Evolutionary conservation across 2,329 filamentous ascomycete species (phyloP), one percentile per base, ranked within the genome.

Genomic region (Arachnopeziza araneosa): DNA sequence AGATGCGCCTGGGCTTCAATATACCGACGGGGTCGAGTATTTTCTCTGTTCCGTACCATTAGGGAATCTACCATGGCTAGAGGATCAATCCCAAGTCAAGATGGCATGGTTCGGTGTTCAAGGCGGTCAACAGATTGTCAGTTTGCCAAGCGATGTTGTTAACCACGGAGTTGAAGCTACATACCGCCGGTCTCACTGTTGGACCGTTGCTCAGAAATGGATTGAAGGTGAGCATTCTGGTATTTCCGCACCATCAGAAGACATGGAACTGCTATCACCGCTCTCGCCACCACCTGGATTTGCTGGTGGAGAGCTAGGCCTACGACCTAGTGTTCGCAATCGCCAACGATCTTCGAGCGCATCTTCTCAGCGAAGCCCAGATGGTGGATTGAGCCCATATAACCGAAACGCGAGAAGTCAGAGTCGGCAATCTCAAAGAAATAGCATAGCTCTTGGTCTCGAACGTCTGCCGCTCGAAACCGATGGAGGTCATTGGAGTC

Each of bases 41-140:
- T 95, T 93, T 76, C 78, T 93, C 26, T 93, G 90, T 72, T 81
- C 91, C 70, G 84, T 89, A 3, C 87, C 89, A 0, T 83, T 89
- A 69, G 87, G 87, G 21, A 86, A 86, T 58, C 79, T 85, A 0
- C 90, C 90, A 0, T 95, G 90, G 90, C 79, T 86, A 52, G 83
- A 85, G 58, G 87, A 88, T 57, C 83, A 72, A 14, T 67, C 64
- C 48, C 78, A 80, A 36, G 81, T 87, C 17, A 82, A 83, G 67
- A 86, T 85, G 76, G 84, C 85, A 68, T 91, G 88, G 88, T 91
- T 90, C 73, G 84, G 88, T 65, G 84, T 90, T 5, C 86, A 89
- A 2, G 90, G 88, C 48, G 80, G 83, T 49, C 78, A 79, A 24
- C 82, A 81, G 50, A 79, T 88, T 9, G 85, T 88, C 50, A 81